Percentiles rank a stretch among this genome's conserved stretches.
phyloP scores from a whole-genome alignment of 176 grass and related monocot species.

The Otatea glauca region DNA sequence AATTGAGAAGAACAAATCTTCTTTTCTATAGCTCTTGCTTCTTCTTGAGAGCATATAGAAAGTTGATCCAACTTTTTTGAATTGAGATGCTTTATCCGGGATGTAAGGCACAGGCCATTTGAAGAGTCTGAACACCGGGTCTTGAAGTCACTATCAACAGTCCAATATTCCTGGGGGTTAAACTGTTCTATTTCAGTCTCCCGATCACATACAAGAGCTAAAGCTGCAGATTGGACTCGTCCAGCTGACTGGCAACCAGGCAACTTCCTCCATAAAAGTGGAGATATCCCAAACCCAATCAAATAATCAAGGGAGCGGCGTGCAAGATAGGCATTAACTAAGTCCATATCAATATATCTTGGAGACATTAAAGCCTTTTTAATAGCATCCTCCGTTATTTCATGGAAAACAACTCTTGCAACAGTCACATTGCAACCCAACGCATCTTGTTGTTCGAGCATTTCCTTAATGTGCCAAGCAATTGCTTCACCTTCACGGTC shows the following conservation, averaged over 20 bases:
- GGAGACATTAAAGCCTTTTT: constrained; percentile 67
- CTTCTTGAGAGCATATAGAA: constrained; percentile 69
- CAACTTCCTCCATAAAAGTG: constrained; percentile 93
- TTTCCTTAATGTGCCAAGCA: constrained; percentile 95
- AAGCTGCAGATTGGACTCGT: constrained; percentile 92
- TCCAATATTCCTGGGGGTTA: constrained; percentile 84
- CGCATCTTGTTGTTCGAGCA: constrained; percentile 87
- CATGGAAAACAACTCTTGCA: constrained; percentile 92
- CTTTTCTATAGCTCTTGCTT: constrained; percentile 67
- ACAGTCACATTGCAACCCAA: constrained; percentile 64
- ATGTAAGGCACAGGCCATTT: constrained; percentile 48
- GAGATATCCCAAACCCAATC: constrained; percentile 95
- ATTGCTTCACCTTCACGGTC: constrained; percentile 99
- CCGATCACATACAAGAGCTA: constrained; percentile 89
- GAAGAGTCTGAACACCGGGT: constrained; percentile 44
- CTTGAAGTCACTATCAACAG: constrained; percentile 61
- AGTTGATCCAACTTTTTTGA: constrained; percentile 81
- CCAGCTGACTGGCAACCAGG: constrained; percentile 95
- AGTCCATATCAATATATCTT: constrained; percentile 85
- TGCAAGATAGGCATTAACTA: constrained; percentile 98
- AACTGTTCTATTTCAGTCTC: constrained; percentile 89
- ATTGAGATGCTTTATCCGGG: constrained; percentile 74
- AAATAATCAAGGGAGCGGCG: constrained; percentile 91
- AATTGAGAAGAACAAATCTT: constrained; percentile 62
- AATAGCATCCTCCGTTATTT: constrained; percentile 83